A percentile compares a stretch with the other conserved stretches of the same genome.
These are phyloP conservation scores for Prinsepia uniflora DNA, from an alignment of 306 rosid species.

Conservation along the genomic window DNA sequence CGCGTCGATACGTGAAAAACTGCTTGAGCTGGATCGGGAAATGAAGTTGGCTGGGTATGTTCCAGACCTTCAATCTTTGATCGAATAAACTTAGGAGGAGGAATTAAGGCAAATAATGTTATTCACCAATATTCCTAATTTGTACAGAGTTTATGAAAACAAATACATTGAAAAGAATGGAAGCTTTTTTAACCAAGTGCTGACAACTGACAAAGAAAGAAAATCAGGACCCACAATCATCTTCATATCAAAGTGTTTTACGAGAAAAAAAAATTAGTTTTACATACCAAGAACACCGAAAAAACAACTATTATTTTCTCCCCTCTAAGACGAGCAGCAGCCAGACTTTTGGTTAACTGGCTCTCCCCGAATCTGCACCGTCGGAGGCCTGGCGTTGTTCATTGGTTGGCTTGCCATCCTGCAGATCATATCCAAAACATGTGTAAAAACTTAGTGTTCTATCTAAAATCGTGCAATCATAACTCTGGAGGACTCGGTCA, in stretches of 20 bases:
- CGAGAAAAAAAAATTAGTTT: slow-evolving; percentile 38
- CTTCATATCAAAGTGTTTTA: slow-evolving; percentile 22
- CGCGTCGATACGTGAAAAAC: slow-evolving; percentile 52
- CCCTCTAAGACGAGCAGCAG: slow-evolving; percentile 85
- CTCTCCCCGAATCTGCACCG: slow-evolving; percentile 96
- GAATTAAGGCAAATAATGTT: slow-evolving; percentile 54
- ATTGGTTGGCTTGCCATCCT: slow-evolving; percentile 99
- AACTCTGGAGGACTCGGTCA: background rate
- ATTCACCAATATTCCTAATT: slow-evolving; percentile 81
- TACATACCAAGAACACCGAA: slow-evolving; percentile 44
- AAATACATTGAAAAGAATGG: slow-evolving; percentile 88
- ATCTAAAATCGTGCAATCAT: slow-evolving; percentile 1
- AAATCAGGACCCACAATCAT: slow-evolving; percentile 23
- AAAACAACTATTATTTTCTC: slow-evolving; percentile 24
- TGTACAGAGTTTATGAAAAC: slow-evolving; percentile 73
- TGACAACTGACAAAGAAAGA: slow-evolving; percentile 34
- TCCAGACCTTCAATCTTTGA: slow-evolving; percentile 53
- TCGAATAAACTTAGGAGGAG: background rate
- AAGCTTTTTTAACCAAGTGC: slow-evolving; percentile 58
- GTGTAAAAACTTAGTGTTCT: background rate
- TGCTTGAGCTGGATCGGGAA: slow-evolving; percentile 51
- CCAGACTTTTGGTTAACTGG: slow-evolving; percentile 95
- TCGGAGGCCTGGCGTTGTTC: slow-evolving; percentile 90
- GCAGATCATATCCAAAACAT: slow-evolving; percentile 15
- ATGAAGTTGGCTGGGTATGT: slow-evolving; percentile 77